A percentile compares a stretch with the other conserved stretches of the same genome.
Evolutionary conservation across 1,284 basidiomycete species (phyloP).

Genomic region (Agroathelia rolfsii): DNA sequence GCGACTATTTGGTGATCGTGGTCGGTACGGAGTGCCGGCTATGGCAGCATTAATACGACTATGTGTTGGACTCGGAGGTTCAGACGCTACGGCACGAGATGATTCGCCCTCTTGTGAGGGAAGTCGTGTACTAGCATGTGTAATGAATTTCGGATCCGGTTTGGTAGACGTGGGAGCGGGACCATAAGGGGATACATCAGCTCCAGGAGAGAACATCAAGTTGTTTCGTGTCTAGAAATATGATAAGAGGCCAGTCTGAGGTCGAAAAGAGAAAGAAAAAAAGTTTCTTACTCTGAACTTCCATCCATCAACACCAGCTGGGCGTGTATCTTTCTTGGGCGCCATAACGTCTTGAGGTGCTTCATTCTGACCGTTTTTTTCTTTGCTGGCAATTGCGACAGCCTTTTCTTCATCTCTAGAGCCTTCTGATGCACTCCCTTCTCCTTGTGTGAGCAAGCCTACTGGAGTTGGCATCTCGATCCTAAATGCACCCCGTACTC

Average conservation of each 20-base stretch:
- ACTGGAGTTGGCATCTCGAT: slow-evolving; percentile 48
- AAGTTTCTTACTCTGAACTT: slow-evolving; percentile 64
- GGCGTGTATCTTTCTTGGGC: slow-evolving; percentile 58
- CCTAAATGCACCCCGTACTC: slow-evolving; percentile 55
- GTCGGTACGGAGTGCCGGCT: slow-evolving; percentile 65
- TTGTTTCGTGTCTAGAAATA: slow-evolving; percentile 69
- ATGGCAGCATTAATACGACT: slow-evolving; percentile 87
- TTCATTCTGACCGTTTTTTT: slow-evolving; percentile 19
- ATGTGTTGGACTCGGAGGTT: slow-evolving; percentile 77
- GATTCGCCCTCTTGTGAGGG: slow-evolving; percentile 48
- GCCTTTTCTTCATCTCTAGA: slow-evolving; percentile 13
- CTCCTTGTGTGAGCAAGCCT: slow-evolving; percentile 43
- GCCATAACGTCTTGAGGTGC: slow-evolving; percentile 65
- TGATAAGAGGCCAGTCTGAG: slow-evolving; percentile 8
- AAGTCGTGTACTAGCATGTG: slow-evolving; percentile 73
- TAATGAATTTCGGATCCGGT: slow-evolving; percentile 55
- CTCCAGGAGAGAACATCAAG: slow-evolving; percentile 88
- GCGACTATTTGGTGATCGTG: slow-evolving; percentile 45
- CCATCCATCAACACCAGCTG: slow-evolving; percentile 73
- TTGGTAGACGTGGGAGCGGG: slow-evolving; percentile 25
- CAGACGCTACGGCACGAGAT: slow-evolving; percentile 37
- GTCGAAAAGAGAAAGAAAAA: slow-evolving; percentile 2
- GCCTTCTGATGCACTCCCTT: slow-evolving; percentile 12
- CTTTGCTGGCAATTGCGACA: slow-evolving; percentile 13
- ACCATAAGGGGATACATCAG: slow-evolving; percentile 74